Evolutionary conservation across 1,139 yeast genomes (phyloP), one percentile per base, ranked within the genome.

Genomic region (Geotrichum aggregatum): DNA sequence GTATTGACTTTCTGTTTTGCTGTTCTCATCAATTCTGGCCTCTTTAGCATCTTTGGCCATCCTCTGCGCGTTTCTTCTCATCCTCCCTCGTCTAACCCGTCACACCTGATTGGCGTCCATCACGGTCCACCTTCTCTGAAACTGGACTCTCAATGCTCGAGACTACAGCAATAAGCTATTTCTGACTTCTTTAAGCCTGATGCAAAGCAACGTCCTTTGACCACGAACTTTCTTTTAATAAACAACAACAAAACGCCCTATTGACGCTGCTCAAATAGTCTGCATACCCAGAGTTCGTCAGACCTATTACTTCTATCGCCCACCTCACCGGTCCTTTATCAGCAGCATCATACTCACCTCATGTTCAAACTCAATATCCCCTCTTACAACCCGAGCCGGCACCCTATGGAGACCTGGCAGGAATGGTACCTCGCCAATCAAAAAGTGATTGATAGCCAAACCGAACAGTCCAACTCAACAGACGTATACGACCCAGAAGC

Each of bases 351-450:
- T 18, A 16, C 22, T 14, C 19, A 14, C 34, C 22, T 26, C 44
- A 49, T 49, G 52, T 28, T 36, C 44, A 33, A 34, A 11, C 34
- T 52, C 21, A 56, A 61, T 28, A 56, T 56, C 36, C 66, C 66
- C 4, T 16, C 49, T 7, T 65, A 60, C 56, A 60, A 61, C 47
- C 55, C 63, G n/a, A 56, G 56, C 48, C 50, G 65, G 48, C 69
- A 66, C 52, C 69, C 69, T 38, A 61, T 66, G 30, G 69, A 66
- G 50, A 59, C 65, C 39, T 66, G 69, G 69, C 69, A 63, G 49
- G 66, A 64, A 49, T 66, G 69, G 69, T 66, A 66, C 51, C 54
- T 54, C 42, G 41, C 53, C 33, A 62, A 66, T 49, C 61, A 61
- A 42, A 44, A 46, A 13, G 50, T 48, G 40, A 62, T 63, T 13